Evolutionary conservation across 2,329 filamentous ascomycete species (phyloP).

Genomic region (Fusarium ramigenum): DNA sequence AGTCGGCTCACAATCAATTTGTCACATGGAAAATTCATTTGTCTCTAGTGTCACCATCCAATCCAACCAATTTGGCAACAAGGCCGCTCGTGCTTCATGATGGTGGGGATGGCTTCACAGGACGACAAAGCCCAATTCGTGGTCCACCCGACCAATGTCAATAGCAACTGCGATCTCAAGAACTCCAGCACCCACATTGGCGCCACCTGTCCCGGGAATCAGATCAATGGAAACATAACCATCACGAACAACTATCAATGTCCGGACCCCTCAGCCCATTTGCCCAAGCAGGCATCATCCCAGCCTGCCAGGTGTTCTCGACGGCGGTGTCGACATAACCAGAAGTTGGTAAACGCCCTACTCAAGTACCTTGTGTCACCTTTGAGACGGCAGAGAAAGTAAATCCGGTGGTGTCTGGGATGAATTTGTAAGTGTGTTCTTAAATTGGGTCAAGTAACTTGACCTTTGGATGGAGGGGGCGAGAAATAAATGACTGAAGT

Average conservation of each 20-base stretch:
- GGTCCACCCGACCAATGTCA: too few species aligned
- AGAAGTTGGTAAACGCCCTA: background rate
- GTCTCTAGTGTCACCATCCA: too few species aligned
- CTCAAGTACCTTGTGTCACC: background rate
- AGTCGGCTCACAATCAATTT: background rate
- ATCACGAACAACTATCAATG: too few species aligned
- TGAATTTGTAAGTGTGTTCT: background rate
- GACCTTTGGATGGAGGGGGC: accelerated
- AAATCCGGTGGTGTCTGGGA: accelerated
- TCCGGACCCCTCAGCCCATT: background rate
- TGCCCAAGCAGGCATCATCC: background rate
- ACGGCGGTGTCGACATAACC: background rate
- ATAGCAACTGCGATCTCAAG: too few species aligned
- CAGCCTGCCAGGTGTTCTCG: background rate
- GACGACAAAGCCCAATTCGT: too few species aligned
- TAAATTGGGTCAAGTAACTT: background rate
- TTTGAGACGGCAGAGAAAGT: background rate
- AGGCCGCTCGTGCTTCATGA: background rate
- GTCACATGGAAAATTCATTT: background rate
- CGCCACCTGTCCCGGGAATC: accelerated
- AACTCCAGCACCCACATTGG: too few species aligned
- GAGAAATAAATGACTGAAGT: background rate
- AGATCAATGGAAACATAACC: background rate
- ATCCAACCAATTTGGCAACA: background rate
- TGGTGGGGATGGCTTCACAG: background rate